These are phyloP conservation scores for Rosa hybrid DNA, from an alignment of 331 rosid species.

Conservation along the genomic window DNA sequence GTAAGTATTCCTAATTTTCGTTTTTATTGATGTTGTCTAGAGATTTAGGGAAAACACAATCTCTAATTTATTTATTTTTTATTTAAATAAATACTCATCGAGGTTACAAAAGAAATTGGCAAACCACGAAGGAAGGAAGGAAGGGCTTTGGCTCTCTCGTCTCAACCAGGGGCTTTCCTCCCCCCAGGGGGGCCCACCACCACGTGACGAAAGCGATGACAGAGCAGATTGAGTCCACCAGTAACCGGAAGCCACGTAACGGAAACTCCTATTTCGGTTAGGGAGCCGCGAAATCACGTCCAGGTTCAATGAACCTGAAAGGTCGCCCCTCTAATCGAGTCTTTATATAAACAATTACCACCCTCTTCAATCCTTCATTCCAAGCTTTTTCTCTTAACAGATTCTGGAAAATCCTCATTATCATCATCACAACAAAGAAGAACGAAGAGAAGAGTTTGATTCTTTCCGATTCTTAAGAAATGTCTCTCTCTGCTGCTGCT, in stretches of 20 bases:
- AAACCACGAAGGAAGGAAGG: neutral
- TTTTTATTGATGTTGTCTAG: no score
- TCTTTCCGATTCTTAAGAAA: neutral
- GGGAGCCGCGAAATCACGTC: conserved; percentile 39
- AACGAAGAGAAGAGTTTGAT: no score
- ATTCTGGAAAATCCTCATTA: no score
- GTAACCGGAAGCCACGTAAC: conserved; percentile 30
- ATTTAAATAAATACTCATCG: no score
- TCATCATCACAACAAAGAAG: no score
- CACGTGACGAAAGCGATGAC: conserved; percentile 53
- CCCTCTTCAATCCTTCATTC: neutral
- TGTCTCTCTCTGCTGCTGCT: conserved; percentile 73
- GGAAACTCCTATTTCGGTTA: neutral
- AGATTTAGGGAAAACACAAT: no score
- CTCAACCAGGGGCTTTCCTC: neutral
- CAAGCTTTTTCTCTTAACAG: no score
- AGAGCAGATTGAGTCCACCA: conserved; percentile 27
- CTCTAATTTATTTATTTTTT: no score
- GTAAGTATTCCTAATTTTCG: no score
- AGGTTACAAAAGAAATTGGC: neutral
- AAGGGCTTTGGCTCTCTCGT: neutral
- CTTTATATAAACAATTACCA: conserved; percentile 24
- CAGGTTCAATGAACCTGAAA: conserved; percentile 67
- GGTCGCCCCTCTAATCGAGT: conserved; percentile 6
- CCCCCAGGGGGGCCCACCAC: conserved; percentile 10